Percentiles rank a stretch among this genome's conserved stretches.
Conservation (phyloP, 2,329 filamentous ascomycete species). For the Claviceps paspali region DNA sequence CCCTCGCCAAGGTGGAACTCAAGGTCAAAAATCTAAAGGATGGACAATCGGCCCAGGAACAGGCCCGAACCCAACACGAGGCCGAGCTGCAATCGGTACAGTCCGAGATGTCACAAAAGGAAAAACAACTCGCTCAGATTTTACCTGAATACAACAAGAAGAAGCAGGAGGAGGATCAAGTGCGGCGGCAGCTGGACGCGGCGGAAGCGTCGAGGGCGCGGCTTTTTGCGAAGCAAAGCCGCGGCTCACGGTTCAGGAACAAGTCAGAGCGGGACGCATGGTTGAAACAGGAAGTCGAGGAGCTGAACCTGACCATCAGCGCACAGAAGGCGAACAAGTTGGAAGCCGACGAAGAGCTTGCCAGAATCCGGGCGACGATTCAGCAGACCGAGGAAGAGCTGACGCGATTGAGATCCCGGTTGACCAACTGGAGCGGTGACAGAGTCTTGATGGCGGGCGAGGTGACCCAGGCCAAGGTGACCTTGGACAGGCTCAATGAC, state of each 20-base stretch:
- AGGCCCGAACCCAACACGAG: conserved; percentile 55
- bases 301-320: conserved; percentile 60
- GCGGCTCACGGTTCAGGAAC: conserved; percentile 72
- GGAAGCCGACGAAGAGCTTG: conserved; percentile 72
- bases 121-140: conserved; percentile 60
- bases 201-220: conserved; percentile 62
- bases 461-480: conserved; percentile 62
- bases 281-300: conserved; percentile 65
- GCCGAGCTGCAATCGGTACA: conserved; percentile 58
- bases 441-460: conserved; percentile 59
- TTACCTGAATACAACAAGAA: conserved; percentile 61
- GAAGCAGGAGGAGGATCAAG: conserved; percentile 55
- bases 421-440: conserved; percentile 66
- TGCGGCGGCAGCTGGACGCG: conserved; percentile 58
- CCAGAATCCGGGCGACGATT: conserved; percentile 56
- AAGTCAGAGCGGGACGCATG: conserved; percentile 80
- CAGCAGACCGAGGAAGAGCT: conserved; percentile 58
- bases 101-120: conserved; percentile 57
- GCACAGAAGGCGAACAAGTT: conserved; percentile 73
- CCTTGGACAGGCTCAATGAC: conserved; percentile 64
- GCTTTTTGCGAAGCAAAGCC: conserved; percentile 82
- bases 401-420: conserved; percentile 49
- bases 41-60: conserved; percentile 63
- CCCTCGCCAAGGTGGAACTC: conserved; percentile 72
- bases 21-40: conserved; percentile 71